phyloP scores from a whole-genome alignment of 306 rosid species.

The Quercus rubra region DNA sequence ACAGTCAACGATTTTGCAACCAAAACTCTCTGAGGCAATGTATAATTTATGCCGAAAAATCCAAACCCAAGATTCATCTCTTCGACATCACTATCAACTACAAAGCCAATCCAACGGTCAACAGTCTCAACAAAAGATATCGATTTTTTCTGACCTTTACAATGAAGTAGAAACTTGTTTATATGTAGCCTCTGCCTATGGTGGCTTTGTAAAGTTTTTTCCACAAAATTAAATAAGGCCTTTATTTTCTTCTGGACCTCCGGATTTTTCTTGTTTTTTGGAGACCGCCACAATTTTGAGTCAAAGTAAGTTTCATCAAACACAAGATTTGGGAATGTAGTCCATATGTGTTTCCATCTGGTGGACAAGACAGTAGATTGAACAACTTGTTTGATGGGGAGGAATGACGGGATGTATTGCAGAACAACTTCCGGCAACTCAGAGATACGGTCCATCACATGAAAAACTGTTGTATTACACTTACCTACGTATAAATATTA shows the following conservation, averaged over 20 bases:
- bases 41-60: not conserved
- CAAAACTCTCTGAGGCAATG: constrained; percentile 13
- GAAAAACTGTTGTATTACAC: too few species aligned
- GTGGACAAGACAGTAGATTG: constrained; percentile 37
- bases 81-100: constrained; percentile 12
- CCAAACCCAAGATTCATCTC: constrained; percentile 16
- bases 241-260: not conserved
- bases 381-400: constrained; percentile 27
- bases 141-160: not conserved
- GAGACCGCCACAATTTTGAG: not conserved
- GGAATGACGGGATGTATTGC: constrained; percentile 27
- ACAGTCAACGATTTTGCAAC: constrained; percentile 22
- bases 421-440: constrained; percentile 20
- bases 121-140: not conserved
- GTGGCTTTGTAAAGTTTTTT: constrained; percentile 15
- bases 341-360: constrained; percentile 26
- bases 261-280: not conserved
- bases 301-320: not conserved
- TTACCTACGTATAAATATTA: too few species aligned
- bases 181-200: constrained; percentile 6
- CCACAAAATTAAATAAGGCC: constrained; percentile 20
- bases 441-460: constrained; percentile 5
- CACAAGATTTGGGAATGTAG: constrained; percentile 23
- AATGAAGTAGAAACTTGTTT: constrained; percentile 12
- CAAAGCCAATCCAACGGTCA: constrained; percentile 33